These are phyloP conservation scores for Penicillium sp. DNA, from an alignment of 2,329 filamentous ascomycete genomes.

Conservation along the genomic window DNA sequence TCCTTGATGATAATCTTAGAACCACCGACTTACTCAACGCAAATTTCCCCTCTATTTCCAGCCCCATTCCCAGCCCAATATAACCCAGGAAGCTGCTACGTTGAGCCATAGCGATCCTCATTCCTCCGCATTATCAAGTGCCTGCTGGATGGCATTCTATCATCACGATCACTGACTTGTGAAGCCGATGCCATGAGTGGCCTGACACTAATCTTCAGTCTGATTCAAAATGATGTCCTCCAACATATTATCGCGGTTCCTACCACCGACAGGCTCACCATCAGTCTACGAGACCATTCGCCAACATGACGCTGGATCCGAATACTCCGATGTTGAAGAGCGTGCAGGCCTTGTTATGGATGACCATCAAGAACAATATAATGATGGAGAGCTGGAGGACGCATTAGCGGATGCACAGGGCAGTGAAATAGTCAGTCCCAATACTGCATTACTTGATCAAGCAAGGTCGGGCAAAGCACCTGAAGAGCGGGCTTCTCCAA, in stretches of 20 bases:
- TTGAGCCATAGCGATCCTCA: conserved; percentile 1
- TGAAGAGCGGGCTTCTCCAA: conserved; percentile 17
- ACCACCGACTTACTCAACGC: not conserved
- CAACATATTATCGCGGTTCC: conserved; percentile 43
- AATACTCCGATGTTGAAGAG: conserved; percentile 47
- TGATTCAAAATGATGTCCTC: conserved; percentile 42
- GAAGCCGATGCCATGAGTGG: conserved; percentile 17
- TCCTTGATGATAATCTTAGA: not conserved
- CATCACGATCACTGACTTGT: conserved; percentile 4
- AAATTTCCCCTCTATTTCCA: not conserved
- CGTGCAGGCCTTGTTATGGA: conserved; percentile 51
- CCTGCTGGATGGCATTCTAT: conserved; percentile 8
- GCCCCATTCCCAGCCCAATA: not conserved
- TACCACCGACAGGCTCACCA: conserved; percentile 51
- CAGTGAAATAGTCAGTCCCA: conserved; percentile 49
- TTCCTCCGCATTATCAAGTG: conserved; percentile 13
- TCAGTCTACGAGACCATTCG: conserved; percentile 51
- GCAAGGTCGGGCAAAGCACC: conserved; percentile 27
- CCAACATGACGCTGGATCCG: conserved; percentile 47
- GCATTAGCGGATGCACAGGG: conserved; percentile 53
- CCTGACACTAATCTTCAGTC: conserved; percentile 5
- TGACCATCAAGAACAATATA: conserved; percentile 51
- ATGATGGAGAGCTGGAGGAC: conserved; percentile 58
- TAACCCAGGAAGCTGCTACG: not conserved
- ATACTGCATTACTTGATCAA: conserved; percentile 39